Percentiles rank a stretch among this genome's conserved stretches.
Conservation (phyloP, 352 stramenopile genomes). For the Phytophthora pseudosyringae region DNA sequence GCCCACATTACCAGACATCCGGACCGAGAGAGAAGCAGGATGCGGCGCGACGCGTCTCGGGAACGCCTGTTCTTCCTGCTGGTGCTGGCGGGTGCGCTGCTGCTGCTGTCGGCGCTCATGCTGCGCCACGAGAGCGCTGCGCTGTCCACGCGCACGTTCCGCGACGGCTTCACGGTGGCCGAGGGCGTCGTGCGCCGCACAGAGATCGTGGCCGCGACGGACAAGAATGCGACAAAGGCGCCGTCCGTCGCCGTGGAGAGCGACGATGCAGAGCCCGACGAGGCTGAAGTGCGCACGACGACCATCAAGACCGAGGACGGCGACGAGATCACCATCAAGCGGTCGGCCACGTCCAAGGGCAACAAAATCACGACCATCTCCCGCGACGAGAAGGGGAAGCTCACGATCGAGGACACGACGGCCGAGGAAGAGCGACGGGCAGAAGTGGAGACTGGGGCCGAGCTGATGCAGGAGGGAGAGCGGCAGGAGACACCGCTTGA, state of each 20-base stretch:
- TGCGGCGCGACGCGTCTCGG: constrained; percentile 43
- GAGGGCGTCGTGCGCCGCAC: constrained; percentile 49
- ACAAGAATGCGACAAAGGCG: constrained; percentile 17
- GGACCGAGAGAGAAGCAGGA: constrained; percentile 2
- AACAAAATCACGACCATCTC: constrained; percentile 80
- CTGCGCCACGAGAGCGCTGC: constrained; percentile 53
- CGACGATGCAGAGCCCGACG: constrained; percentile 8
- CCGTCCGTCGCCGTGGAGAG: constrained; percentile 8
- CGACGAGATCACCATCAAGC: constrained; percentile 85
- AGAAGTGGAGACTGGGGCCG: neutral
- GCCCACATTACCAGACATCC: constrained; percentile 24
- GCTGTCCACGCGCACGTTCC: constrained; percentile 56
- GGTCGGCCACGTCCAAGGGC: constrained; percentile 52
- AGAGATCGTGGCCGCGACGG: constrained; percentile 37
- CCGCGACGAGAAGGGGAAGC: constrained; percentile 71
- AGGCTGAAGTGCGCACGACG: constrained; percentile 53
- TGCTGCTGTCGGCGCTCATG: constrained; percentile 69
- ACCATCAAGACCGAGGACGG: constrained; percentile 80
- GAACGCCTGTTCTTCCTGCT: constrained; percentile 67
- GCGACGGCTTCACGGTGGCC: constrained; percentile 79
- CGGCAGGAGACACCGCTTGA: constrained; percentile 20
- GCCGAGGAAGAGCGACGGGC: constrained; percentile 17
- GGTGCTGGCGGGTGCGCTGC: constrained; percentile 52
- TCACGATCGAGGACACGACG: constrained; percentile 67
- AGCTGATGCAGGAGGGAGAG: constrained; percentile 16